Evolutionary conservation across 352 stramenopile genomes (phyloP), one percentile per base, ranked within the genome.

Genomic region (Phytophthora kernoviae): DNA sequence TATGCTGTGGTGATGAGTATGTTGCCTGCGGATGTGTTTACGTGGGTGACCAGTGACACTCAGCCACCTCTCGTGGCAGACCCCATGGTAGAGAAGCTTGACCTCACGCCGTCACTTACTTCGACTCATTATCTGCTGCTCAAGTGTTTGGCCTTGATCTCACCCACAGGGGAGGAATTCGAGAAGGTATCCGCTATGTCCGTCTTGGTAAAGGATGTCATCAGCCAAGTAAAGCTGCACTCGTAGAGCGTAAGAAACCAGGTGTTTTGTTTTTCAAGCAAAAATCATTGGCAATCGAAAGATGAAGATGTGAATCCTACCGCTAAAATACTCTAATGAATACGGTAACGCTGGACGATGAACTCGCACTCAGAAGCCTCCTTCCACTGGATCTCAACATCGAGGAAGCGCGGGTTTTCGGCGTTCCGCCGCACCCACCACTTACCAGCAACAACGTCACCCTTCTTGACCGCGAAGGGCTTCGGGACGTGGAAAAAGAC

Each of bases 401-500:
- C 94, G 34, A 98, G 78, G 62, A 97, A 96, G 43, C 94, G 92
- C 34, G 91, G 93, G 75, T 98, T 98, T 55, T 94, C 75, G 24
- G 87, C 86, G 54, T 98, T 98, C 30, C 89, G 87, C 33, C 80
- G 79, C 62, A 93, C 81, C 61, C 73, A 85, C 78, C 97, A 94
- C 54, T 88, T 97, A 20, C 94, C 94, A 12, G 67, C 58, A 24
- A 98, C 61, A 36, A 54, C 34, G n/a, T 98, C 90, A 22, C 90
- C 91, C 18, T 77, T 65, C 36, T 70, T 67, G 11, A 97, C 85
- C 0, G 56, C 59, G 44, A 98, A 84, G 8, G 90, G 82, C 33
- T 89, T 71, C 30, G 82, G 74, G n/a, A 98, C 53, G 72, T 98
- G 98, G 65, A 99, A 98, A n/a, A 98, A 94, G 12, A 96, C 96